Base-by-base conservation (phyloP, 495 filamentous ascomycete species). In the Venustampulla echinocandica region DNA sequence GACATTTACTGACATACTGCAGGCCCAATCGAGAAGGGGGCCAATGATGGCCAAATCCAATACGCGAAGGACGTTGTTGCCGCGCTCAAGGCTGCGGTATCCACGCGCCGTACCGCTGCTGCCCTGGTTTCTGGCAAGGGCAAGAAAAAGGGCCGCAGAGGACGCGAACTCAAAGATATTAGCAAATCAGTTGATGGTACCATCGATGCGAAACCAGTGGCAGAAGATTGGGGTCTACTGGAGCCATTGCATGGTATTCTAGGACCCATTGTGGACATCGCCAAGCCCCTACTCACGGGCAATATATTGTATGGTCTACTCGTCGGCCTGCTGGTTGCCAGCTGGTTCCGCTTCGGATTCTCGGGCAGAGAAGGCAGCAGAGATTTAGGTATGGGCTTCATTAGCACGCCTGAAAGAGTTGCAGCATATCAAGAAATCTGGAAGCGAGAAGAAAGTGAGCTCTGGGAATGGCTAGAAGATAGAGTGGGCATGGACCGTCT, bases 391-490 rank as follows among this genome's bases (percentile, higher is more conserved):
- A 46, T 44, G 10, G 65, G 65, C 18, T 73, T 57, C 33, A 18
- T 61, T n/a, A 46, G 56, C 4, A 59, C 65, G 0, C 76, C 88
- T 5, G 79, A 90, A 49, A 75, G 87, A 4, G 60, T 85, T 14
- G 81, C 80, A 19, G 90, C 88, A 4, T 98, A 96, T 61, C 90
- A 97, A 50, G 83, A 95, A 64, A 82, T 95, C 55, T 98, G 92
- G 92, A 74, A 79, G 14, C 67, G 76, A 14, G 92, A 97, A 57
- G 92, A 98, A 60, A 86, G 78, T 54, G 87, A 90, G 44, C 67
- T 98, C 7, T 99, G 93, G 93, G 80, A 84, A 41, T 99, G 92
- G 92, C 68, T 99, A 10, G 92, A 99, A 55, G 85, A 96, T 46
- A 71, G 92, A 10, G 79, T 85, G 1, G 86, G 84, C 3, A 69